Percentiles rank a stretch among this genome's conserved stretches.
Evolutionary conservation across 2,329 filamentous ascomycete species (phyloP).

Genomic region (Amauroascus verrucosus): DNA sequence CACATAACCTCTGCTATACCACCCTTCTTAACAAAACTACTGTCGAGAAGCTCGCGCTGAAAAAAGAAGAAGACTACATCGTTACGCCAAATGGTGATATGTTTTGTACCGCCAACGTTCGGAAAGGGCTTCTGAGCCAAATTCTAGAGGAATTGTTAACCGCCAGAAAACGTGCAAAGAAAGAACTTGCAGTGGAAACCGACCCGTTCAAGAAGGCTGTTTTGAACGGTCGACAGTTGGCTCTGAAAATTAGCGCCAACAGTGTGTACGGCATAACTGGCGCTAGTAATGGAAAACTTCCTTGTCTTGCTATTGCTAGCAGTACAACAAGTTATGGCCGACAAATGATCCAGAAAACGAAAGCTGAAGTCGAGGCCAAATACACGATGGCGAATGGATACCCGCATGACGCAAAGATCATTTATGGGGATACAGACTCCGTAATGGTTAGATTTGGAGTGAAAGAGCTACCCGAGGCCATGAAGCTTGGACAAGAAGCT

Average conservation of each 20-base stretch:
- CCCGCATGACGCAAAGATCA: constrained; percentile 85
- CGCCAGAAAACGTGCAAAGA: constrained; percentile 93
- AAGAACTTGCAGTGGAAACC: constrained; percentile 74
- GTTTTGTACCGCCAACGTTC: constrained; percentile 77
- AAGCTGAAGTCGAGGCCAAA: constrained; percentile 80
- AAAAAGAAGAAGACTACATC: constrained; percentile 91
- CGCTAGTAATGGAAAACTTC: constrained; percentile 89
- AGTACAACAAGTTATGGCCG: constrained; percentile 95
- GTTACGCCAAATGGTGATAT: constrained; percentile 88
- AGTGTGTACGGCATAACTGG: constrained; percentile 96
- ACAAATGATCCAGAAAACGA: constrained; percentile 98
- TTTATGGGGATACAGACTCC: constrained; percentile 97
- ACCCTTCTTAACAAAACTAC: constrained; percentile 72
- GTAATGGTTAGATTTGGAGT: constrained; percentile 99
- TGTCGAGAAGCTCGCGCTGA: constrained; percentile 64
- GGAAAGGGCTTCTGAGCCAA: constrained; percentile 84
- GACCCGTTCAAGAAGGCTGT: constrained; percentile 98
- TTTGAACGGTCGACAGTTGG: constrained; percentile 90
- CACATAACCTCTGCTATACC: constrained; percentile 96
- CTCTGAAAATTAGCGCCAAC: constrained; percentile 93
- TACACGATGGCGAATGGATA: constrained; percentile 95
- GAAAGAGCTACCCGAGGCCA: constrained; percentile 72
- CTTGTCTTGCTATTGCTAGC: constrained; percentile 88
- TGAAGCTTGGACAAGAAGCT: constrained; percentile 92
- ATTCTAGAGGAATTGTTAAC: constrained; percentile 87